phyloP scores from a whole-genome alignment of 352 stramenopile genomes.

The Phytophthora hibernalis region DNA sequence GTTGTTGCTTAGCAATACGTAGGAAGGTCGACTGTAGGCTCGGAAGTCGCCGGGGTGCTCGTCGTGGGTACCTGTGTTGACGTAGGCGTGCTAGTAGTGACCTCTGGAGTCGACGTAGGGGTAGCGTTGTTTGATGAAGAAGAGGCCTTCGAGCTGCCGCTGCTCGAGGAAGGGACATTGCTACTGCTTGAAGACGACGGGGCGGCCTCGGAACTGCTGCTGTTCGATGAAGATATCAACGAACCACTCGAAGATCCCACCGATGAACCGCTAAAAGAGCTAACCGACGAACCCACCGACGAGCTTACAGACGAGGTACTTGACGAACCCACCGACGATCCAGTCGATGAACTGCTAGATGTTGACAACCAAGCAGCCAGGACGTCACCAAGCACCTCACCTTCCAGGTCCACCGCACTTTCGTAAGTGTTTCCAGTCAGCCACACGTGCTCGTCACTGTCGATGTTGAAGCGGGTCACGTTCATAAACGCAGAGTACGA shows the following conservation, averaged over 20 bases:
- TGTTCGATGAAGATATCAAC: neutral
- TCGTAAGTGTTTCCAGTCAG: slow-evolving; percentile 8
- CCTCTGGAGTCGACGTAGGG: neutral
- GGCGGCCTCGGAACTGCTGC: neutral
- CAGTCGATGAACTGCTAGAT: neutral
- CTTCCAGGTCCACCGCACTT: neutral
- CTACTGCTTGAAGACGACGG: neutral
- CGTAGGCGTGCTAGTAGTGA: slow-evolving; percentile 4
- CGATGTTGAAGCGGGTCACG: slow-evolving; percentile 24
- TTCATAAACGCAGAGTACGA: slow-evolving; percentile 16
- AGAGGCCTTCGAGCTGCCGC: neutral
- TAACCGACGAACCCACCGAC: neutral
- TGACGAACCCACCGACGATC: neutral
- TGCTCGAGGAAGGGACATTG: neutral
- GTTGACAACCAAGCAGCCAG: neutral
- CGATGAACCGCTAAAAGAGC: neutral
- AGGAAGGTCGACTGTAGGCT: slow-evolving; percentile 11
- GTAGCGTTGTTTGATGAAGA: neutral
- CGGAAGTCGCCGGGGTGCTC: neutral
- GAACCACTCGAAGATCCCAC: neutral
- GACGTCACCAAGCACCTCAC: slow-evolving; percentile 14
- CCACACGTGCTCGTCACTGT: slow-evolving; percentile 21
- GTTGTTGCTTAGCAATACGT: slow-evolving; percentile 14
- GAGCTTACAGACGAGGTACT: neutral
- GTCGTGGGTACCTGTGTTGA: neutral